phyloP scores from a whole-genome alignment of 2,329 filamentous ascomycete genomes.

The Cytospora mali region DNA sequence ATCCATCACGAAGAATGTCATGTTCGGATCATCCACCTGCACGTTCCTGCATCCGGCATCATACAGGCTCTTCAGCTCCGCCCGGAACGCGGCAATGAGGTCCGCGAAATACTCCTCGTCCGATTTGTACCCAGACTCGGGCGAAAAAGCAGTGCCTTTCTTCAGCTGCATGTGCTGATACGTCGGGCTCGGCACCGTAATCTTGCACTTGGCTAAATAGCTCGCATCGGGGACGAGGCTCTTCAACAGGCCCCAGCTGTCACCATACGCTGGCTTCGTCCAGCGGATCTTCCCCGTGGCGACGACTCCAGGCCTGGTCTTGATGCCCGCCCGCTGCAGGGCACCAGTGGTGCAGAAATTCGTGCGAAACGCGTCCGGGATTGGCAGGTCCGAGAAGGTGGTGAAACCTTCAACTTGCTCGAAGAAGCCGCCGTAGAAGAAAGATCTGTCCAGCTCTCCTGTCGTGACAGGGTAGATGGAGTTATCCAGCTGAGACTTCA shows the following conservation, averaged over 20 bases:
- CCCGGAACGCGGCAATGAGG: conserved; percentile 55
- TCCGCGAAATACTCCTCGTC: conserved; percentile 58
- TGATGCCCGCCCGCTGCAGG: conserved; percentile 6
- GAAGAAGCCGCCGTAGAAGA: conserved; percentile 23
- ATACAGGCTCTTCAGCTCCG: conserved; percentile 55
- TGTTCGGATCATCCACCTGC: conserved; percentile 59
- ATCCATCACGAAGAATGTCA: conserved; percentile 60
- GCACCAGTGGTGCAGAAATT: conserved; percentile 8
- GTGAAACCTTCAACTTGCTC: conserved; percentile 16
- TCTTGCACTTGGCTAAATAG: conserved; percentile 10
- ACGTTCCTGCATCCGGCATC: conserved; percentile 55
- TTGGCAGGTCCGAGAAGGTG: conserved; percentile 4
- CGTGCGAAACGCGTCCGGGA: conserved; percentile 16
- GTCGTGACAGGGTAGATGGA: conserved; percentile 15
- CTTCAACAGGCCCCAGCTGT: conserved; percentile 7
- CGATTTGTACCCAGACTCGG: conserved; percentile 5
- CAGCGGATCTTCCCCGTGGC: conserved; percentile 19
- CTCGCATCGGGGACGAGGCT: background rate
- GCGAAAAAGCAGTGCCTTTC: conserved; percentile 10
- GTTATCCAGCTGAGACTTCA: conserved; percentile 7
- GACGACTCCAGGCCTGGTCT: conserved; percentile 6
- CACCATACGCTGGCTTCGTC: conserved; percentile 7
- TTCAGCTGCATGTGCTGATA: conserved; percentile 19
- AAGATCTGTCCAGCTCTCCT: conserved; percentile 20
- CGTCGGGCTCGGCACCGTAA: conserved; percentile 13